phyloP scores from a whole-genome alignment of 148 eudicot species.

The Rhododendron griersonianum region DNA sequence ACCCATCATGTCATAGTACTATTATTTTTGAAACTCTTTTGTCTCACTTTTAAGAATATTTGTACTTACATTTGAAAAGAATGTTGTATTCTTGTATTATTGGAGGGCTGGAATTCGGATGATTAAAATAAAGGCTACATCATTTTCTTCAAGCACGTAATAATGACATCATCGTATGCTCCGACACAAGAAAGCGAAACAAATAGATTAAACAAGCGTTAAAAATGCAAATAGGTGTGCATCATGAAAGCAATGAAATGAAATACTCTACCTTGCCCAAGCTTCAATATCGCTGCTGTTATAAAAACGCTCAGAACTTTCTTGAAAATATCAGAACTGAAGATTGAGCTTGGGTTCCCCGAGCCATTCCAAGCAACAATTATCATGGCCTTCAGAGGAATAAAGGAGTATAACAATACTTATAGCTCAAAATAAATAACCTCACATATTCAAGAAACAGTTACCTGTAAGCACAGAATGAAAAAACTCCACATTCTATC shows the following conservation, averaged over 20 bases:
- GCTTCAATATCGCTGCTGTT: conserved; percentile 93
- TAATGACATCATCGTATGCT: not conserved
- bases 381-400: conserved; percentile 77
- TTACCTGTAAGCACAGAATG: conserved; percentile 87
- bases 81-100: not conserved
- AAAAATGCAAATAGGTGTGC: not conserved
- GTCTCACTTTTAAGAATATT: not conserved
- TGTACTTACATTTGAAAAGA: not conserved
- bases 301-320: conserved; percentile 88
- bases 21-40: not conserved
- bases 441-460: not conserved
- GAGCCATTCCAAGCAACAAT: conserved; percentile 96
- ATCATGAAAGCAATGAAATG: conserved; percentile 3
- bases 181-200: not conserved
- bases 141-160: not conserved
- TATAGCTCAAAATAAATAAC: not conserved
- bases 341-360: conserved; percentile 66
- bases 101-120: not conserved
- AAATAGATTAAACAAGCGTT: not conserved
- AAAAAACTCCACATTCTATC: conserved; percentile 98
- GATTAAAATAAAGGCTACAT: not conserved
- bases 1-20: not conserved
- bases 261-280: conserved; percentile 60
- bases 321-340: conserved; percentile 59
- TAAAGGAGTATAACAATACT: not conserved